Base-by-base conservation (phyloP, 768 basidiomycete species). In the Dendrothele bispora region DNA sequence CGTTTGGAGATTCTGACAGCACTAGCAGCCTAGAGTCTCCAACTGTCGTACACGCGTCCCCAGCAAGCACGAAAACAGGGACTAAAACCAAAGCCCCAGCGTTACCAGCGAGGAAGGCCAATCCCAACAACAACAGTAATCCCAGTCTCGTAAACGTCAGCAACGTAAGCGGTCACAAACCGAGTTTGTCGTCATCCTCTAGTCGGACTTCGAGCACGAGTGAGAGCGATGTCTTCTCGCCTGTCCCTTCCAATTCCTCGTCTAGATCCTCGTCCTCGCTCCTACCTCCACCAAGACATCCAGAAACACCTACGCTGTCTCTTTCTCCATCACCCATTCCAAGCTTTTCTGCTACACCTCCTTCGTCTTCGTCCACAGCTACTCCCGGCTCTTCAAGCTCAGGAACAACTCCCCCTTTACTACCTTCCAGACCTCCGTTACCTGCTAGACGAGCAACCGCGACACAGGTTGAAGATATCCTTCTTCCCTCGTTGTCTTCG, bases 401-500 rank as follows among this genome's bases (percentile, higher is more conserved):
- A 47, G 29, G 46, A 47, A 25, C 39, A 6, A 46, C 56, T 15
- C 52, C 61, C 32, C 51, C 54, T 15, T 45, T 54, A 1, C 60
- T 50, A 12, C 58, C 64, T 15, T 67, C 65, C 22, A 73, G 73
- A 18, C 74, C 81, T 7, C 77, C 77, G 7, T 65, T 77, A 22
- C 80, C 79, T 14, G 54, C 67, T 7, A 73, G 80, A 37, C 66
- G 74, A 18, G 59, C 53, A 39, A 70, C 65, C 4, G 41, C n/a
- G n/a, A n/a, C n/a, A n/a, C n/a, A n/a, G n/a, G n/a, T n/a, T n/a
- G n/a, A n/a, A n/a, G 45, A 47, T 34, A 30, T 18, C 30, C 24
- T 8, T 2, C 30, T 29, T 39, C 8, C 30, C 26, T 27, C 36
- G 6, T n/a, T n/a, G n/a, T n/a, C n/a, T n/a, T n/a, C n/a, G n/a